A percentile compares a stretch with the other conserved stretches of the same genome.
Evolutionary conservation across 2,329 filamentous ascomycete genomes (phyloP).

Genomic region (Exophiala aquamarina): DNA sequence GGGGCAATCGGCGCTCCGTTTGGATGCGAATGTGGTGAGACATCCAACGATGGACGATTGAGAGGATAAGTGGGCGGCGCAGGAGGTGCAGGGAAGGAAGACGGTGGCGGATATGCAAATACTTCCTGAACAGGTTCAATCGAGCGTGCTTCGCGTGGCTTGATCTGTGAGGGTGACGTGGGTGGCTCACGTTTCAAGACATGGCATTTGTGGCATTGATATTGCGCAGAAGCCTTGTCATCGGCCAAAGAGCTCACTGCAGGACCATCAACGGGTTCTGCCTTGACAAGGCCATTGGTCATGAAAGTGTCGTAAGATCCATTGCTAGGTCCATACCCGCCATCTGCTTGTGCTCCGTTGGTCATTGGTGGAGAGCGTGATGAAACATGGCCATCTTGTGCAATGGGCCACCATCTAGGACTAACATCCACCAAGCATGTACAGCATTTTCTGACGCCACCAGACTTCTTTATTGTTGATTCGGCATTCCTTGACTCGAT

Average conservation of each 20-base stretch:
- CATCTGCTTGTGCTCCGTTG: slow-evolving; percentile 12
- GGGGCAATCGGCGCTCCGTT: slow-evolving; percentile 10
- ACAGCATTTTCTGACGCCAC: slow-evolving; percentile 35
- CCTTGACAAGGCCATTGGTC: slow-evolving; percentile 27
- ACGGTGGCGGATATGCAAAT: slow-evolving; percentile 30
- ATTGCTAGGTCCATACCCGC: slow-evolving; percentile 1
- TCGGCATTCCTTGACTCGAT: slow-evolving; percentile 2
- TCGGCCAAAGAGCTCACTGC: slow-evolving; percentile 28
- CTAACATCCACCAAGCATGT: slow-evolving; percentile 42
- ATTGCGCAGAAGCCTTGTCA: slow-evolving; percentile 42
- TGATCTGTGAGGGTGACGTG: slow-evolving; percentile 28
- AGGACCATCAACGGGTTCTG: slow-evolving; percentile 27
- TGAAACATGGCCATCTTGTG: slow-evolving; percentile 12
- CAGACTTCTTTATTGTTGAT: slow-evolving; percentile 6
- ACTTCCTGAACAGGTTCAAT: slow-evolving; percentile 31
- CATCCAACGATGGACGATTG: slow-evolving; percentile 12
- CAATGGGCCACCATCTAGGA: slow-evolving; percentile 62
- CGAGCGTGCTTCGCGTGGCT: slow-evolving; percentile 29
- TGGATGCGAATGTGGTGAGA: slow-evolving; percentile 16
- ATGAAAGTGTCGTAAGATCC: slow-evolving; percentile 13
- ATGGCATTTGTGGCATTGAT: slow-evolving; percentile 76
- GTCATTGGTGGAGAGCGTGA: slow-evolving; percentile 8
- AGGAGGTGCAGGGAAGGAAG: slow-evolving; percentile 44
- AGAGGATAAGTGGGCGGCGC: slow-evolving; percentile 32
- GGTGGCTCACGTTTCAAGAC: slow-evolving; percentile 41